Percentiles rank a stretch among this genome's conserved stretches.
Conservation (phyloP, 768 basidiomycete species). For the Kwoniella dendrophila region DNA sequence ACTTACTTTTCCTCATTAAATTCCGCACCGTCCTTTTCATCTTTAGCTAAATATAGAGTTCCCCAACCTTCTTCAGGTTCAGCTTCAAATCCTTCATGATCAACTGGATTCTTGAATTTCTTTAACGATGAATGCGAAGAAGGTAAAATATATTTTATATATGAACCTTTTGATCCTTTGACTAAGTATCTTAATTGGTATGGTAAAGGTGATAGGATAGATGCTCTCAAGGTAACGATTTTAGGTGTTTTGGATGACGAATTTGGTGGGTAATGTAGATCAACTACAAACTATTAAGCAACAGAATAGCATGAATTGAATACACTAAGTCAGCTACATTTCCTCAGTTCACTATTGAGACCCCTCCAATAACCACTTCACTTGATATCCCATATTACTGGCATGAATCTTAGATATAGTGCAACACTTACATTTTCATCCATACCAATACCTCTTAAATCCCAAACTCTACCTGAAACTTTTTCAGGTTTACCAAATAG, state of each 20-base stretch:
- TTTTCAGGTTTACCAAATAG: conserved; percentile 74
- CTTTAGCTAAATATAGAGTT: conserved; percentile 70
- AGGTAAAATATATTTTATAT: conserved; percentile 62
- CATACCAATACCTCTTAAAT: conserved; percentile 43
- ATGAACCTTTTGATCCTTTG: conserved; percentile 72
- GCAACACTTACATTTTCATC: conserved; percentile 56
- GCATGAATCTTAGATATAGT: background rate
- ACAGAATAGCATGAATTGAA: background rate
- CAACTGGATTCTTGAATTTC: conserved; percentile 63
- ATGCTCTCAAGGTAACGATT: conserved; percentile 69
- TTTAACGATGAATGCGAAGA: conserved; percentile 13
- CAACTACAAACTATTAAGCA: conserved; percentile 43
- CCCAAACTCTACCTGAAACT: conserved; percentile 59
- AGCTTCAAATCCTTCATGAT: conserved; percentile 69
- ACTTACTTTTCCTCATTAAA: conserved; percentile 19
- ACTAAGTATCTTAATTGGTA: conserved; percentile 72
- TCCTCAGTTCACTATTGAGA: too few species aligned
- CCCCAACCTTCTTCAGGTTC: conserved; percentile 38
- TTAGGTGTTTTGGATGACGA: conserved; percentile 58
- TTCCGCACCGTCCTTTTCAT: conserved; percentile 63
- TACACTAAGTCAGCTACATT: too few species aligned
- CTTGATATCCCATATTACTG: background rate
- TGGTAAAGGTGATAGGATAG: conserved; percentile 68
- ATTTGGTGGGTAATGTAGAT: conserved; percentile 48
- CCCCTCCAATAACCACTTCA: background rate